Conservation (phyloP, 495 filamentous ascomycete genomes). For the Xylaria sp. region DNA sequence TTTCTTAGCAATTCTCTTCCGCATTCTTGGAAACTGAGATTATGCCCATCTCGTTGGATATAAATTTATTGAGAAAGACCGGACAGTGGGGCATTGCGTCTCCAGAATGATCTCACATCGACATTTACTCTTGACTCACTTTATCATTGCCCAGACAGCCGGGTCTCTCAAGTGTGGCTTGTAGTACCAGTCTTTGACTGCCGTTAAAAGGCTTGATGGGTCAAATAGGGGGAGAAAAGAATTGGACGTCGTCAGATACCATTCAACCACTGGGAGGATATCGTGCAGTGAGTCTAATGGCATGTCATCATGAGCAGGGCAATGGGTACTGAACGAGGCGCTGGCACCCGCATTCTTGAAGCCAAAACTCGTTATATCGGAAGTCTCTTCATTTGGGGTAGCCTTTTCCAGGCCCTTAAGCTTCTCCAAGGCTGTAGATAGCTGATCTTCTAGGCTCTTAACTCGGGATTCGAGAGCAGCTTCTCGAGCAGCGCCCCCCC, state of each 20-base stretch:
- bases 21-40: too few species aligned
- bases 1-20: neutral
- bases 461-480: slow-evolving; percentile 9
- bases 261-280: slow-evolving; percentile 19
- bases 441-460: slow-evolving; percentile 9
- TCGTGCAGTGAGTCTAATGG: slow-evolving; percentile 20
- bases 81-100: neutral
- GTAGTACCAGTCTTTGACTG: slow-evolving; percentile 24
- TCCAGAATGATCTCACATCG: neutral
- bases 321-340: neutral
- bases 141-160: slow-evolving; percentile 33
- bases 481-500: neutral
- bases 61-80: neutral
- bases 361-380: neutral
- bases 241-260: slow-evolving; percentile 27
- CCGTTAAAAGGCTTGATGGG: slow-evolving; percentile 8
- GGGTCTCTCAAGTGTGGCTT: slow-evolving; percentile 17
- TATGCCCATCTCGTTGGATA: too few species aligned
- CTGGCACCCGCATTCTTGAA: neutral
- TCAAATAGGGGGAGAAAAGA: slow-evolving; percentile 28
- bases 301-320: neutral
- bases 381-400: neutral
- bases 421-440: slow-evolving; percentile 1
- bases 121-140: neutral
- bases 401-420: neutral